Conservation (phyloP, 345 rosid genomes). For the Dimocarpus longan region DNA sequence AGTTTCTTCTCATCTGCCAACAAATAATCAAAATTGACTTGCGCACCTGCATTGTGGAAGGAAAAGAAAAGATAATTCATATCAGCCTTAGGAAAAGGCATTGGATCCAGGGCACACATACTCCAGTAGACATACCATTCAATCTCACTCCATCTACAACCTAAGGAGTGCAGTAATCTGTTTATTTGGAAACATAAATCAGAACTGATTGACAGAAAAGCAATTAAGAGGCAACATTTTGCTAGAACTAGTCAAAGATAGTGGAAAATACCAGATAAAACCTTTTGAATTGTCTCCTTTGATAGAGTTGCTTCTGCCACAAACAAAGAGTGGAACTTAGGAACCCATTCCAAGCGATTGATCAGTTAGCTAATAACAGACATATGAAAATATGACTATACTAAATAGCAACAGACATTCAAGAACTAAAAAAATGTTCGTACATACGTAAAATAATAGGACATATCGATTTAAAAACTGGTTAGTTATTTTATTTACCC, state of each 20-base stretch:
- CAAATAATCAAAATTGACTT: constrained; percentile 63
- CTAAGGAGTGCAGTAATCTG: constrained; percentile 13
- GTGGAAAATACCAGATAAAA: constrained; percentile 54
- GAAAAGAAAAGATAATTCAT: not conserved
- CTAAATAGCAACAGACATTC: not conserved
- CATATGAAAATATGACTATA: not conserved
- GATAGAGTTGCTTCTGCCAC: constrained; percentile 50
- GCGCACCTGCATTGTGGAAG: constrained; percentile 43
- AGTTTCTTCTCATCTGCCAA: constrained; percentile 72
- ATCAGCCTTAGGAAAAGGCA: constrained; percentile 6
- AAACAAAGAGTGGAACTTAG: constrained; percentile 8
- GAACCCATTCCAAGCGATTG: not conserved
- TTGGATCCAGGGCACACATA: not conserved
- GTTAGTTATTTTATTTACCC: not conserved
- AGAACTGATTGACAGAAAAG: not conserved
- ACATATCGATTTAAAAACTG: not conserved
- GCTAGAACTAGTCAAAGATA: not conserved
- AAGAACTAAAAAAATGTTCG: not conserved
- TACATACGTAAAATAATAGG: not conserved
- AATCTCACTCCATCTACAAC: constrained; percentile 21
- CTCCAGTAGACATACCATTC: not conserved
- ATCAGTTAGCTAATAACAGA: not conserved
- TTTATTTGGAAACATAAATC: not conserved
- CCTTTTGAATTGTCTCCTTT: constrained; percentile 64
- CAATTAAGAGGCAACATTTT: constrained; percentile 8